Evolutionary conservation across 2,329 filamentous ascomycete species (phyloP).

Genomic region (Balansia obtecta): DNA sequence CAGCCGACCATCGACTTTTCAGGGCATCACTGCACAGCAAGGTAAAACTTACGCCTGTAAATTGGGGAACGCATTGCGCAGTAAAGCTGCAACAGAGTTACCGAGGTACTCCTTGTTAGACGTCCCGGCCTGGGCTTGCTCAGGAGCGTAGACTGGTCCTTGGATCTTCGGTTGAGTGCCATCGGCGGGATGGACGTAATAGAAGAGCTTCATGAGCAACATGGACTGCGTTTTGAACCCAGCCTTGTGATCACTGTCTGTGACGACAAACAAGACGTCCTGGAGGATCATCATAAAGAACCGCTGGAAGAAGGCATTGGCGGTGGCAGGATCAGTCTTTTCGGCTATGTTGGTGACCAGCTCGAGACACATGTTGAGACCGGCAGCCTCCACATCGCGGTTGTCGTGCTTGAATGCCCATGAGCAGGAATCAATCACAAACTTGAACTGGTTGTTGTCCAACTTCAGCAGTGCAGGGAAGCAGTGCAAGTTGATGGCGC

Average conservation of each 20-base stretch:
- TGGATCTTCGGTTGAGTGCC: slow-evolving; percentile 69
- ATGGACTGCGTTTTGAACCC: slow-evolving; percentile 97
- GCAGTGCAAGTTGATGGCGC: slow-evolving; percentile 93
- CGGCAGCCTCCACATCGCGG: slow-evolving; percentile 89
- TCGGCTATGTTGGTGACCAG: slow-evolving; percentile 96
- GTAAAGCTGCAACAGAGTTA: slow-evolving; percentile 71
- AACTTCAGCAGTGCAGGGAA: slow-evolving; percentile 91
- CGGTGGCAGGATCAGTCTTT: slow-evolving; percentile 72
- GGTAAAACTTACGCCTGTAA: slow-evolving; percentile 60
- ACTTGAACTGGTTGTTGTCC: slow-evolving; percentile 95
- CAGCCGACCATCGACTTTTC: not conserved
- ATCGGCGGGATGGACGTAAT: slow-evolving; percentile 70
- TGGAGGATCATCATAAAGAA: slow-evolving; percentile 94
- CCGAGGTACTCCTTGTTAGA: slow-evolving; percentile 83
- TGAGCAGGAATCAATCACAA: slow-evolving; percentile 97
- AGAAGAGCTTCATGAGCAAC: slow-evolving; percentile 90
- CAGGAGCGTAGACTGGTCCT: slow-evolving; percentile 76
- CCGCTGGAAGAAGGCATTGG: slow-evolving; percentile 93
- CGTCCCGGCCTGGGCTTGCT: slow-evolving; percentile 73
- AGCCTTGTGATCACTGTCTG: slow-evolving; percentile 95
- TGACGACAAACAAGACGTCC: slow-evolving; percentile 96
- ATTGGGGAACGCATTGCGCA: slow-evolving; percentile 88
- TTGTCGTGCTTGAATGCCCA: slow-evolving; percentile 99
- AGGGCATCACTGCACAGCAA: not conserved
- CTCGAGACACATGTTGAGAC: slow-evolving; percentile 95